Percentiles rank a stretch among this genome's conserved stretches.
These are phyloP conservation scores for Sindora glabra DNA, from an alignment of 306 rosid species.

Conservation along the genomic window DNA sequence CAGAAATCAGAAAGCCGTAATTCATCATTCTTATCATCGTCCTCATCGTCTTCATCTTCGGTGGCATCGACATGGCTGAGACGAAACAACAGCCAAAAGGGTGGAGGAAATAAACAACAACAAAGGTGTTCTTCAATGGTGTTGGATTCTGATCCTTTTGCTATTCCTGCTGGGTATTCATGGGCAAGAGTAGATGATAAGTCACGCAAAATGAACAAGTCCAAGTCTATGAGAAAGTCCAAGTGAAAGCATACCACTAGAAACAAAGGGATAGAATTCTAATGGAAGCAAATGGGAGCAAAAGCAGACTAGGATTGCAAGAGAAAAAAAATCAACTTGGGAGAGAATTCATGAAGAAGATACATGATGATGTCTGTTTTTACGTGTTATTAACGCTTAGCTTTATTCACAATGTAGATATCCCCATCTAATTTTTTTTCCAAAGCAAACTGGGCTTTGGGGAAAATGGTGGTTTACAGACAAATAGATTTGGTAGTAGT, in stretches of 20 bases:
- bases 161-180: slow-evolving; percentile 68
- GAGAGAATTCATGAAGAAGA: too few species aligned
- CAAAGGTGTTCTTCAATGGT: slow-evolving; percentile 19
- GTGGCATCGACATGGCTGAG: slow-evolving; percentile 51
- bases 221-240: slow-evolving; percentile 60
- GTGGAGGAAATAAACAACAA: slow-evolving; percentile 32
- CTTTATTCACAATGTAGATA: slow-evolving; percentile 20
- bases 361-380: slow-evolving; percentile 8
- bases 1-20: slow-evolving; percentile 17
- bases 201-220: slow-evolving; percentile 55
- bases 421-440: slow-evolving; percentile 12
- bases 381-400: background rate
- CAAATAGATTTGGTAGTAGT: background rate
- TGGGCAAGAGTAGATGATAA: slow-evolving; percentile 65
- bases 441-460: background rate
- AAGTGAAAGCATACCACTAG: too few species aligned
- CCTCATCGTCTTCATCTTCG: slow-evolving; percentile 19
- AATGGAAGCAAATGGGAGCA: too few species aligned
- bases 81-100: slow-evolving; percentile 47
- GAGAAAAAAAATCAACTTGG: too few species aligned
- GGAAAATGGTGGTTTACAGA: slow-evolving; percentile 19
- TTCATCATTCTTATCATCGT: slow-evolving; percentile 13
- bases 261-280: too few species aligned
- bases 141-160: slow-evolving; percentile 68
- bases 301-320: too few species aligned